phyloP scores from a whole-genome alignment of 2,329 filamentous ascomycete species.

The Venturia carpophila region DNA sequence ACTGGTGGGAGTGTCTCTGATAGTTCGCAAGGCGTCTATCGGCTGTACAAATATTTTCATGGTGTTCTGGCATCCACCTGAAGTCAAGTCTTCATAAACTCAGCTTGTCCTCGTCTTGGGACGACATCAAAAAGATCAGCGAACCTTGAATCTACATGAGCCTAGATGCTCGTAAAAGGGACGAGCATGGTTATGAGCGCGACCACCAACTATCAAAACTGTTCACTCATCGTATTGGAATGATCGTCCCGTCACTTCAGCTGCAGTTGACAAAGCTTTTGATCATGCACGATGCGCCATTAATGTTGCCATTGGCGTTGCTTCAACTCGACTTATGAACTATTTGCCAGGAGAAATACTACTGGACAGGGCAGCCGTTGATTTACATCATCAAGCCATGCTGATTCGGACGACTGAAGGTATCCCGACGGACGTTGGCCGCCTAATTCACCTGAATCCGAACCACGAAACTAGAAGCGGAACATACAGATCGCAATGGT shows the following conservation, averaged over 20 bases:
- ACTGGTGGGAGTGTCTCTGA: not conserved
- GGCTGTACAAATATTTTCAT: not conserved
- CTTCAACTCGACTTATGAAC: too few species aligned
- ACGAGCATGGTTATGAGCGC: too few species aligned
- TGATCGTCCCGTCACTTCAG: not conserved
- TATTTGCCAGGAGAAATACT: too few species aligned
- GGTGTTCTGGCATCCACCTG: not conserved
- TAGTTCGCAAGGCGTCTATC: not conserved
- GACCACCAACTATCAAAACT: not conserved
- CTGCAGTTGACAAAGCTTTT: not conserved
- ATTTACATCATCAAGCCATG: not conserved
- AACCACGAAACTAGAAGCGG: not conserved
- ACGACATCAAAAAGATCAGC: not conserved
- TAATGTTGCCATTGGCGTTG: too few species aligned
- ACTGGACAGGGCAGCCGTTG: too few species aligned
- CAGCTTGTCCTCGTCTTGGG: not conserved
- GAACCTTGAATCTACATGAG: not conserved
- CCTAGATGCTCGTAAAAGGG: not conserved
- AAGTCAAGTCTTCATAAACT: not conserved
- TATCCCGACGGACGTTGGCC: not conserved
- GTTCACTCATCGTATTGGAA: not conserved
- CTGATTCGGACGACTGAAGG: too few species aligned
- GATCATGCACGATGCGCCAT: not conserved
- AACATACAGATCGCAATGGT: not conserved
- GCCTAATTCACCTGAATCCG: not conserved